A percentile compares a stretch with the other conserved stretches of the same genome.
These are phyloP conservation scores for Clonostachys chloroleuca DNA, from an alignment of 2,329 filamentous ascomycete species.

Conservation along the genomic window DNA sequence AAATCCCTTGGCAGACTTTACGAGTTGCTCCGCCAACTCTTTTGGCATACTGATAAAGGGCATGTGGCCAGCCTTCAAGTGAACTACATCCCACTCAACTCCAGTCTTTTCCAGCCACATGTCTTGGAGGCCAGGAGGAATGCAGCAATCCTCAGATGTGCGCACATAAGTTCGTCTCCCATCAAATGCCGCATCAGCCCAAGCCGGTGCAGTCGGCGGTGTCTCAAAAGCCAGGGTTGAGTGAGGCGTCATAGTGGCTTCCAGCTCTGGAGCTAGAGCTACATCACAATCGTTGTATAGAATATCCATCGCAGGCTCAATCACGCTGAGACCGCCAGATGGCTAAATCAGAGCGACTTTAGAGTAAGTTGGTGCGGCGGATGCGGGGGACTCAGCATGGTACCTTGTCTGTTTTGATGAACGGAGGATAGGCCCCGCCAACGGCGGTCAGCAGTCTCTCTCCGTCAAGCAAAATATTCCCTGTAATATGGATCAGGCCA, in stretches of 20 bases:
- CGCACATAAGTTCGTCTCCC: neutral
- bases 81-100: neutral
- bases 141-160: neutral
- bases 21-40: neutral
- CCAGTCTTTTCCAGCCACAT: neutral
- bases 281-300: neutral
- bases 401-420: neutral
- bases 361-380: neutral
- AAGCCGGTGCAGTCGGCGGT: neutral
- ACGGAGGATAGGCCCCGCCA: neutral
- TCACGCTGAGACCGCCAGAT: neutral
- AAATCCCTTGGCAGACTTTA: neutral
- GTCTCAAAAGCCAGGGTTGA: neutral
- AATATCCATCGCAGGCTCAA: neutral
- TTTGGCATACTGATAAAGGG: neutral
- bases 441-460: neutral
- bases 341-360: neutral
- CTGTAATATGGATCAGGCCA: constrained; percentile 37
- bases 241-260: neutral
- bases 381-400: neutral
- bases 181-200: neutral
- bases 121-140: neutral
- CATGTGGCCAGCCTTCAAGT: neutral
- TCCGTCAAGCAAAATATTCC: constrained; percentile 7
- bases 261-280: neutral